Evolutionary conservation across 257 asterid genomes (phyloP), one percentile per base, ranked within the genome.

Genomic region (Primulina tabacum): DNA sequence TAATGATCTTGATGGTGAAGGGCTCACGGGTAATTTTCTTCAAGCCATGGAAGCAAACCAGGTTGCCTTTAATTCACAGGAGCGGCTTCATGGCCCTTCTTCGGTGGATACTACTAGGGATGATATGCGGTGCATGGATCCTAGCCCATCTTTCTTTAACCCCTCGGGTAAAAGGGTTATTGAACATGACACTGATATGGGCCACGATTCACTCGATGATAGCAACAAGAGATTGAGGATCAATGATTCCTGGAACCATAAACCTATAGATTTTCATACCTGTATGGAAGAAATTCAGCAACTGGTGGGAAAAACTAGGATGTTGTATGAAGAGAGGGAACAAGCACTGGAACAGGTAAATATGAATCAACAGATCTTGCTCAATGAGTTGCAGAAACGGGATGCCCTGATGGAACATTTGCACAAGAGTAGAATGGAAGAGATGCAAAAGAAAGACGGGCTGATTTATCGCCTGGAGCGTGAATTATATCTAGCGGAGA

Each of bases 381-480:
- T 89, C 4, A 28, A 40, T 7, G 99, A 94, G 83, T 0, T 89
- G 77, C 90, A 91, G 70, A 89, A 84, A 79, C 84, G 97, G 64
- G 96, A 89, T 6, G 5, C 12, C 12, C 17, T 76, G 68, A 84
- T 94, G 21, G 87, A 79, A 0, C 83, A 71, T 33, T 69, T 93
- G 80, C 88, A 83, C 6, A 87, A 86, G 87, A 16, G 75, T 18
- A 82, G 74, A 68, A 18, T 52, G 63, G 92, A 90, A 26, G 97
- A 90, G 60, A 40, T 78, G 4, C 87, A 85, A 65, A 86, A 80
- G 75, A 91, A 82, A 75, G 95, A 89, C 20, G 60, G 56, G 4
- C 81, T 77, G 64, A 85, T 85, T 8, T 75, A 43, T 64, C 91
- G 96, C 38, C 90, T 86, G 20, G 89, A 85, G 58, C 92, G 92